A percentile compares a stretch with the other conserved stretches of the same genome.
Conservation (phyloP, 192 early-diverging fungal genomes). For the Chytriomyces confervae region DNA sequence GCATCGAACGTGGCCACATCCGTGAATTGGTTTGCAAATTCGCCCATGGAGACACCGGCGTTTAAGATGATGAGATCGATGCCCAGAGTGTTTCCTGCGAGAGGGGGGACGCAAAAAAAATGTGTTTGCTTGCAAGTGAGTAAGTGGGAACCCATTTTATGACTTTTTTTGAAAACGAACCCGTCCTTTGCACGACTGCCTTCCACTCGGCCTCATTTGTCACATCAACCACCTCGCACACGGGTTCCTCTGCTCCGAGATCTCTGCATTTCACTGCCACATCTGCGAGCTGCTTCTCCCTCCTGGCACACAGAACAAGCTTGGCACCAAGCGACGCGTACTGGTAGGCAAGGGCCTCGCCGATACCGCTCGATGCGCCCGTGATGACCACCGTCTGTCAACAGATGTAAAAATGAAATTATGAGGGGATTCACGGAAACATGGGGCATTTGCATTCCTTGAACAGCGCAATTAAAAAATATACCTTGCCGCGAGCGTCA, state of each 20-base stretch:
- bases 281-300: conserved; percentile 55
- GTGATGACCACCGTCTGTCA: conserved; percentile 60
- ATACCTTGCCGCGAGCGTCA: background rate
- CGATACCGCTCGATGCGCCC: conserved; percentile 82
- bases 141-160: background rate
- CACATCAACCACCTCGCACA: conserved; percentile 50
- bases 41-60: conserved; percentile 72
- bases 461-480: too few species aligned
- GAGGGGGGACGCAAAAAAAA: background rate
- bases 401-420: too few species aligned
- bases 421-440: too few species aligned
- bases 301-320: conserved; percentile 69
- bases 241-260: conserved; percentile 23
- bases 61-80: conserved; percentile 76
- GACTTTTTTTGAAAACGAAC: conserved; percentile 7
- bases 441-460: too few species aligned
- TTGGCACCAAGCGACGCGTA: conserved; percentile 68
- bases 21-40: conserved; percentile 48
- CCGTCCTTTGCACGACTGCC: conserved; percentile 33
- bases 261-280: conserved; percentile 55
- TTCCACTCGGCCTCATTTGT: conserved; percentile 57
- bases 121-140: background rate
- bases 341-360: conserved; percentile 64
- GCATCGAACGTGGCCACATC: conserved; percentile 34
- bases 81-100: background rate